Percentiles rank a stretch among this genome's conserved stretches.
Evolutionary conservation across 352 stramenopile species (phyloP).

Genomic region (Elongisporangium senticosum): DNA sequence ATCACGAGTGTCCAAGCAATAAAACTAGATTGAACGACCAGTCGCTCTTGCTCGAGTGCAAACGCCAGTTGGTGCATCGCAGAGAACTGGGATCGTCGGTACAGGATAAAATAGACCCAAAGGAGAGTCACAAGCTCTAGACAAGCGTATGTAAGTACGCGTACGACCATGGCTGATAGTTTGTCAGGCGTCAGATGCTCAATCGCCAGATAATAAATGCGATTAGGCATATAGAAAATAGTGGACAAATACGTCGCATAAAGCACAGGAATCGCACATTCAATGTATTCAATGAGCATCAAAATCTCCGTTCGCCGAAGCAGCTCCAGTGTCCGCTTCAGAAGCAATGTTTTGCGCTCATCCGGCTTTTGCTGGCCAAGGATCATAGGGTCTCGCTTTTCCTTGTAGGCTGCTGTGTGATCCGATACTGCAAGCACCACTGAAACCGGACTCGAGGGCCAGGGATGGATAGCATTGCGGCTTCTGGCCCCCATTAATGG

Average conservation of each 20-base stretch:
- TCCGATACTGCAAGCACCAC: neutral
- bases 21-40: conserved; percentile 20
- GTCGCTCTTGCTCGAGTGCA: conserved; percentile 16
- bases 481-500: no score
- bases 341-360: neutral
- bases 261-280: conserved; percentile 2
- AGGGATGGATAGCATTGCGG: neutral
- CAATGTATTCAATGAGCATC: conserved; percentile 8
- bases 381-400: neutral
- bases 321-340: neutral
- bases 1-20: conserved; percentile 20
- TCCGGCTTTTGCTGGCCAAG: neutral
- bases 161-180: no score
- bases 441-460: neutral
- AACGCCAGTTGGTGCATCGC: conserved; percentile 21
- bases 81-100: conserved; percentile 7
- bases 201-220: conserved; percentile 5
- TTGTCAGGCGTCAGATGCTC: no score
- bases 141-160: conserved; percentile 12
- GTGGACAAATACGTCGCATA: conserved; percentile 4
- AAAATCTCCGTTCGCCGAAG: conserved; percentile 1
- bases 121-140: conserved; percentile 13
- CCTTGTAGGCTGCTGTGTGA: neutral
- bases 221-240: conserved; percentile 5
- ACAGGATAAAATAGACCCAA: conserved; percentile 7